Base-by-base conservation (phyloP, 192 early-diverging fungal species). In the Chytriomyces sp. region DNA sequence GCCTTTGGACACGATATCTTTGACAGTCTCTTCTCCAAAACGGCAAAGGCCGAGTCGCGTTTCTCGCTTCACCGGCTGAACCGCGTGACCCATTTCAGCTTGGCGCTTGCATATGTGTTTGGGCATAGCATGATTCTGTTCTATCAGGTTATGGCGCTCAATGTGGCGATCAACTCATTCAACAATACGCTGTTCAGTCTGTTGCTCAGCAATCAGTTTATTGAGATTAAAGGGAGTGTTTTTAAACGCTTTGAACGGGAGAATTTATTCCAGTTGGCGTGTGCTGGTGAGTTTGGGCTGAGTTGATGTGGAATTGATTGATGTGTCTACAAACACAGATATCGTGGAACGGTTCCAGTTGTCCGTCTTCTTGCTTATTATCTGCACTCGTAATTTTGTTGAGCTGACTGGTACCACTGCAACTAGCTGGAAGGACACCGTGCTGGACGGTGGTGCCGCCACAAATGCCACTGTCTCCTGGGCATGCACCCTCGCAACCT, bases 211-310 rank as follows among this genome's bases (percentile, higher is more conserved):
- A 98, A 98, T 72, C 98, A 98, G 81, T 99, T 99, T 87, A 93
- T 95, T 6, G 98, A 99, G 74, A 96, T 99, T 77, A 99, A 99
- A 72, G 90, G 93, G 65, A 91, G 89, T 44, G 98, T 99, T 5
- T 99, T 98, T 66, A 99, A 99, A 70, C 89, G 89, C 56, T 98
- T 94, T 86, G 98, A 99, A 78, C 88, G 90, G 70, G 98, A 97
- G 68, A 97, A 96, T 77, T 80, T 99, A 66, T 99, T 98, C 76
- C 96, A 99, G 74, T 73, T 99, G 10, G 88, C 87, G 44, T 99
- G 97, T 77, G 88, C 88, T 44, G 96, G 92, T 93, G 80, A 61
- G 79, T 59, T n/a, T 6, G 0, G 36, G 14, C 8, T 39, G 40
- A 31, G 19, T 52, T 63, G 19, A 26, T 57, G 59, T 4, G 30